Base-by-base conservation (phyloP, 441 rosid species). In the Hura crepitans region DNA sequence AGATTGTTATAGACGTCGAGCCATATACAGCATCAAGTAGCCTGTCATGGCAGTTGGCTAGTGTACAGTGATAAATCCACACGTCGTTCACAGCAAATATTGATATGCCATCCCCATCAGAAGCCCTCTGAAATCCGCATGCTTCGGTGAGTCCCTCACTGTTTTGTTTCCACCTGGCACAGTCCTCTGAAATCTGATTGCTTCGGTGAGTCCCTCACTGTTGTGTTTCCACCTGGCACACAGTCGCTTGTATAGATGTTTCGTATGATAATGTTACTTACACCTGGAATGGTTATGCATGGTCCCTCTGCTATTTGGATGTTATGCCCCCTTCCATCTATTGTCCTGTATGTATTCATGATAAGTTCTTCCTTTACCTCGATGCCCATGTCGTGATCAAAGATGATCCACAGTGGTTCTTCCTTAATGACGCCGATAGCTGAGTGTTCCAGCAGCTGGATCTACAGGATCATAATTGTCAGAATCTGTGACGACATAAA, bases 41-140 rank as follows among this genome's bases (percentile, higher is more conserved):
- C 9, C 95, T 95, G 60, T 90, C 97, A 6, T 59, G 68, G 69
- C 96, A 90, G 73, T 85, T 88, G 2, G 97, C 78, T 2, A 92
- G 77, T 7, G 97, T 87, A 72, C 85, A 82, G 73, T 90, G 96
- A 75, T 92, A 96, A 23, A 90, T 93, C 97, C 96, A 88, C 35
- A 90, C 56, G 62, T 92, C 90, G 74, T 87, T 88, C 10, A 87
- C 87, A 0, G 87, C 96, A 31, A 84, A 87, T 49, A 92, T 87
- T 18, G 96, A 90, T 14, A 90, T 89, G 2, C 93, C 97, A 20
- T 90, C 95, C 33, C 96, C 97, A 84, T 92, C 95, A n/a, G 96
- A 90, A 58, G 0, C 0, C 95, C 86, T 54, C 96, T 79, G 65
- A 71, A 83, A 35, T 93, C 92, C 55, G 66, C 85, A 68, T 92